Evolutionary conservation across 176 grass and related monocot genomes (phyloP).

Genomic region (Saccharum officinarum): DNA sequence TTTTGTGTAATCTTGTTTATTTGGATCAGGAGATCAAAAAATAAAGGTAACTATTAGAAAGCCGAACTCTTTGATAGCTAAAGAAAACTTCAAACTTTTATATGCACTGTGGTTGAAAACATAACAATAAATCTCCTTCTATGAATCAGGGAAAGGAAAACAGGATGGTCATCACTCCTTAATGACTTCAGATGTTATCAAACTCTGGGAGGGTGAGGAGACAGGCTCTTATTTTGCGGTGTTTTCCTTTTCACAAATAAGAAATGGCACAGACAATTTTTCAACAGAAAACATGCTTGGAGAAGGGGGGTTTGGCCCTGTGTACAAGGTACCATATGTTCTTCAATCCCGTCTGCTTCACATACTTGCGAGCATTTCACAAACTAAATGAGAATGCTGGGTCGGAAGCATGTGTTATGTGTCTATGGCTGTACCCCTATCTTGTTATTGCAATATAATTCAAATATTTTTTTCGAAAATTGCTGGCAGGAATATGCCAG

Average conservation of each 20-base stretch:
- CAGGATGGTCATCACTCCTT: background rate
- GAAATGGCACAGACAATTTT: slow-evolving; percentile 30
- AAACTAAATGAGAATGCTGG: background rate
- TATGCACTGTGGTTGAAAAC: background rate
- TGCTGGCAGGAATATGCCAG: too few relatives aligned
- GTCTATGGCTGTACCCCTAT: background rate
- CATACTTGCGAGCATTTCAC: background rate
- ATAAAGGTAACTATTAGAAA: slow-evolving; percentile 18
- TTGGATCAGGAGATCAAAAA: slow-evolving; percentile 32
- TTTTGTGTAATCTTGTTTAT: slow-evolving; percentile 27
- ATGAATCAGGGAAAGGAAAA: slow-evolving; percentile 35
- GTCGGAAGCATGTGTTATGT: background rate
- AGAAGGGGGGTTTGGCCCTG: slow-evolving; percentile 53
- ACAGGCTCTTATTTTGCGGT: background rate
- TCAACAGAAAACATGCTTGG: slow-evolving; percentile 44
- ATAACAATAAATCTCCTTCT: background rate
- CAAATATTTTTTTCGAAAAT: too few relatives aligned
- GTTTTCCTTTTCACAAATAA: slow-evolving; percentile 39
- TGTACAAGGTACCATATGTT: slow-evolving; percentile 39
- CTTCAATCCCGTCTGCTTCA: background rate
- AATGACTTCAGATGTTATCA: slow-evolving; percentile 5
- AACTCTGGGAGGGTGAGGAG: slow-evolving; percentile 44
- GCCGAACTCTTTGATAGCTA: background rate
- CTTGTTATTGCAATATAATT: background rate
- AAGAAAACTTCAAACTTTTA: background rate